Evolutionary conservation across 495 filamentous ascomycete genomes (phyloP).

Genomic region (Xylaria grammica): DNA sequence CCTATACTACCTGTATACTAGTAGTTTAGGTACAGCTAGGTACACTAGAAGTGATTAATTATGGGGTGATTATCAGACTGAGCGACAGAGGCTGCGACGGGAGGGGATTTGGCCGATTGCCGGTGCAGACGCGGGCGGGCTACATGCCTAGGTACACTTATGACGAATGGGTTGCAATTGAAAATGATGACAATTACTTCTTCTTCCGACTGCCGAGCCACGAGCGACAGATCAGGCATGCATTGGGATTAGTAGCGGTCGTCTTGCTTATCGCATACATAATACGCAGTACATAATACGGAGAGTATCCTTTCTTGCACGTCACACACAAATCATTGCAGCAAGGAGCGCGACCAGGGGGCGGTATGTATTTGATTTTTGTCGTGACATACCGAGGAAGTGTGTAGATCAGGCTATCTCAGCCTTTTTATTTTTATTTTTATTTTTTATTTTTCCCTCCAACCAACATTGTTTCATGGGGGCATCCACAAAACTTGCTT

Average conservation of each 20-base stretch:
- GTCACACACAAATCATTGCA: constrained; percentile 7
- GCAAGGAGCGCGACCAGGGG: background rate
- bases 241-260: constrained; percentile 4
- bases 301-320: background rate
- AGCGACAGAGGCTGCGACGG: too few species aligned
- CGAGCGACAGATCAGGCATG: background rate
- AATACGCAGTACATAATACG: background rate
- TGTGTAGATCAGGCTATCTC: constrained; percentile 17
- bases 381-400: background rate
- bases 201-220: constrained; percentile 16
- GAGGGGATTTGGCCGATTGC: too few species aligned
- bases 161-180: too few species aligned
- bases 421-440: background rate
- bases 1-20: too few species aligned
- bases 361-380: constrained; percentile 12
- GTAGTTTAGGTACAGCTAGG: too few species aligned
- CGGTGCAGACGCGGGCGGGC: too few species aligned
- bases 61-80: too few species aligned
- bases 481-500: background rate
- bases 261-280: constrained; percentile 13
- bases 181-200: constrained; percentile 19
- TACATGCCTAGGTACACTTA: background rate
- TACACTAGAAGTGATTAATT: too few species aligned
- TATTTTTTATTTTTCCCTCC: background rate
- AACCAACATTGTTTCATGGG: background rate